Percentiles rank a stretch among this genome's conserved stretches.
Evolutionary conservation across 768 basidiomycete species (phyloP).

Genomic region (Plicaturopsis crispa): DNA sequence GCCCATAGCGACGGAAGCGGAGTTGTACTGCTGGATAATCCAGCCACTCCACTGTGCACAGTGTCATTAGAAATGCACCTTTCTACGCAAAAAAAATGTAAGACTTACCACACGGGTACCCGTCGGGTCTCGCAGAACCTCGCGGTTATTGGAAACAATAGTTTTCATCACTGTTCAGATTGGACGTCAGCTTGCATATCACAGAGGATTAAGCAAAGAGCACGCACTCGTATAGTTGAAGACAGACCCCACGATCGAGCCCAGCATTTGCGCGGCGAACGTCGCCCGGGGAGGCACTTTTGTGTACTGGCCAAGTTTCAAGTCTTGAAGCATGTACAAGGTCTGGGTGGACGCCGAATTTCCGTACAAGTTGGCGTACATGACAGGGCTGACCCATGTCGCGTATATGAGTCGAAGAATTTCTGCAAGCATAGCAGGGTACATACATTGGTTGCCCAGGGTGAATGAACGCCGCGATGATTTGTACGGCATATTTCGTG

Average conservation of each 20-base stretch:
- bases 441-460: constrained; percentile 38
- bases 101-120: constrained; percentile 36
- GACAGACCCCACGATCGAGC: constrained; percentile 42
- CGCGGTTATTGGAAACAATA: constrained; percentile 38
- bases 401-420: not conserved
- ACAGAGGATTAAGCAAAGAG: not conserved
- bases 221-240: constrained; percentile 42
- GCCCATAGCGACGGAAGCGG: constrained; percentile 48
- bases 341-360: constrained; percentile 47
- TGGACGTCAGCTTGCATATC: not conserved
- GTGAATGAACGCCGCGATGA: constrained; percentile 43
- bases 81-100: not conserved
- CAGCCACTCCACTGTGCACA: constrained; percentile 38
- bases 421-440: not conserved
- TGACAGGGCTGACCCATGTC: constrained; percentile 33
- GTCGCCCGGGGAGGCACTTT: constrained; percentile 45
- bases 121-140: constrained; percentile 36
- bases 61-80: too few relatives aligned
- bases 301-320: constrained; percentile 48
- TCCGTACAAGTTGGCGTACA: constrained; percentile 51
- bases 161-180: constrained; percentile 35
- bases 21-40: constrained; percentile 46
- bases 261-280: constrained; percentile 40
- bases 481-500: constrained; percentile 42
- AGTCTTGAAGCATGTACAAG: constrained; percentile 42